A percentile compares a stretch with the other conserved stretches of the same genome.
Conservation (phyloP, 768 basidiomycete species). For the Udeniomyces megalosporus region DNA sequence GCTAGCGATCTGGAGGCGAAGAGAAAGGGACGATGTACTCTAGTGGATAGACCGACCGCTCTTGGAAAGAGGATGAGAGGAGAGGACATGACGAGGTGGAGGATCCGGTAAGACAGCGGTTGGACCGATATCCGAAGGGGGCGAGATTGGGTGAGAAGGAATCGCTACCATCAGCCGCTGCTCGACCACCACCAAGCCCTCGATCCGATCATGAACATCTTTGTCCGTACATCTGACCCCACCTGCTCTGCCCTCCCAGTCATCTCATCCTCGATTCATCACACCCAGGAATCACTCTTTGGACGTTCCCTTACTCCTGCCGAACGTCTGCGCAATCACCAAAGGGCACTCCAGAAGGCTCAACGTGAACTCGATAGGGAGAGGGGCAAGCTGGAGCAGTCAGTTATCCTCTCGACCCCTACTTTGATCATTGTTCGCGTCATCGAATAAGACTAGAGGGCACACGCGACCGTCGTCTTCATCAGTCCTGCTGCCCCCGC, state of each 20-base stretch:
- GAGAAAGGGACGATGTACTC: no score
- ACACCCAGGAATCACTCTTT: constrained; percentile 71
- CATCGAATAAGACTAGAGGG: background rate
- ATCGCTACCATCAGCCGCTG: no score
- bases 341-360: constrained; percentile 86
- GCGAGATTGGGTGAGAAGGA: no score
- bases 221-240: background rate
- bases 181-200: background rate
- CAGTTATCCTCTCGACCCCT: constrained; percentile 22
- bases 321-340: constrained; percentile 90
- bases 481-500: background rate
- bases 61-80: no score
- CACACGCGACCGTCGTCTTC: background rate
- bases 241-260: background rate
- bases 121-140: no score
- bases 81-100: no score
- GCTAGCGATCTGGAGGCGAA: no score
- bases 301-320: constrained; percentile 89
- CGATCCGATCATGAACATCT: background rate
- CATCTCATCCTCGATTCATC: no score
- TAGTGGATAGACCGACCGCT: no score
- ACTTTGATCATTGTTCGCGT: background rate
- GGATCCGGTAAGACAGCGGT: no score
- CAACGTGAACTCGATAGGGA: constrained; percentile 97
- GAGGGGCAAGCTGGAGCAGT: constrained; percentile 77